Evolutionary conservation across 768 basidiomycete genomes (phyloP), one percentile per base, ranked within the genome.

Genomic region (Boletellus ananas): DNA sequence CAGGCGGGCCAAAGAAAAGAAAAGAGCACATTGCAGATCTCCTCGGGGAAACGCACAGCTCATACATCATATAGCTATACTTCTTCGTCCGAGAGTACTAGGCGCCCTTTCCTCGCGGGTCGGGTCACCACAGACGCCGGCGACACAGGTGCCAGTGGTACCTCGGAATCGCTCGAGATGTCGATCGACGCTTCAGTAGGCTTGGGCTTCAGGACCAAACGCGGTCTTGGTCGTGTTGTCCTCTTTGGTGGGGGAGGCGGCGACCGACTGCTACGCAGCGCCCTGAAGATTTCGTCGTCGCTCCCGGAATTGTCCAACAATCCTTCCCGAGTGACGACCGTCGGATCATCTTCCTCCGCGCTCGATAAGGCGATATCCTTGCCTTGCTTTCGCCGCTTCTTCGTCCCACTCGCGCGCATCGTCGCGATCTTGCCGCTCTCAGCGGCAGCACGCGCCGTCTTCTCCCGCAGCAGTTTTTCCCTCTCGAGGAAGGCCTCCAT

Each of bases 401-500:
- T 80, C 34, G 75, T 79, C 35, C 78, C 80, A 21, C 63, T 66
- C 12, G 75, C 72, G 4, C 67, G 71, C 70, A 81, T 79, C 49
- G 76, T 64, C 29, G 56, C 56, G 4, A 72, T 70, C 54, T 57
- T 73, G 5, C 73, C 77, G 44, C 59, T 66, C 45, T 74, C 68
- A 12, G 72, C 78, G 34, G 77, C 76, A 31, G 70, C 72, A 21
- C 71, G 72, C 4, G 76, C 67, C 33, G 70, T 76, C 64, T 74
- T 77, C 62, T 80, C 79, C 41, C 87, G 76, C 60, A 81, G 66
- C 44, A 54, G 72, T 59, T 78, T 79, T 69, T 95, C 94, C 60
- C 76, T 79, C 67, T 77, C 85, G 50, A 93, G 80, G 76, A 96
- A 96, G 6, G 75, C 80, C 43, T 87, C 85, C 67, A 92, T 85